Base-by-base conservation (phyloP, 176 grass and related monocot genomes). In the Tillandsia leiboldiana region DNA sequence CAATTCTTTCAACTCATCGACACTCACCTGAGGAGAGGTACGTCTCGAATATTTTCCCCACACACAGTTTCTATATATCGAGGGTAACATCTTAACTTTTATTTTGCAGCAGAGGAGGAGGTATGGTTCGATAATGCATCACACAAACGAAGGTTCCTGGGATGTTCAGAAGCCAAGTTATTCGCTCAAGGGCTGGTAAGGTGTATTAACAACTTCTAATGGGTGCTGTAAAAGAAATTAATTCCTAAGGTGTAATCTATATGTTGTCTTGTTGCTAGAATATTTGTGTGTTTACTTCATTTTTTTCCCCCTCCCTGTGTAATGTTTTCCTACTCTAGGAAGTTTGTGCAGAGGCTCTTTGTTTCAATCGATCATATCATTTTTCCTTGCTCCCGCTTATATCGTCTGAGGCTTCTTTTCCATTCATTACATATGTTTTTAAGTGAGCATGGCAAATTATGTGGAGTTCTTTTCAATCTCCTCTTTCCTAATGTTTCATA, bases 21-120 rank as follows among this genome's bases (percentile, higher is more conserved):
- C 78, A 63, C 64, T 87, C 67, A 75, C 52, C 61, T 75, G 82
- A 87, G 24, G 24, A 24, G 90, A 24, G 90, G 90, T 92, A 72
- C 81, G 73, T 51, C 63, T 68, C 53, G 65, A 20, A 42, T 42
- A 42, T 73, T 15, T 73, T 10, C 47, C 47, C 50, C 15, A 83
- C 48, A 18, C 11, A 29, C 75, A 17, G 7, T 61, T 61, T 20
- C 22, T 10, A 61, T 61, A n/a, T 61, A 9, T 61, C 0, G 56
- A 61, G 11, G 11, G 17, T 61, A 9, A 23, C 9, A 8, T 61
- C 56, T 61, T 23, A 59, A 15, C 9, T 61, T 23, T 23, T 20
- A 61, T 61, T 61, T 10, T 18, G 2, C 10, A n/a, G 56, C 56
- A 20, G 20, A 20, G 20, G 20, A 20, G 20, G 20, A 0, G 20